These are phyloP conservation scores for Grigorovia yakushimaensis DNA, from an alignment of 805 yeast genomes.

Conservation along the genomic window DNA sequence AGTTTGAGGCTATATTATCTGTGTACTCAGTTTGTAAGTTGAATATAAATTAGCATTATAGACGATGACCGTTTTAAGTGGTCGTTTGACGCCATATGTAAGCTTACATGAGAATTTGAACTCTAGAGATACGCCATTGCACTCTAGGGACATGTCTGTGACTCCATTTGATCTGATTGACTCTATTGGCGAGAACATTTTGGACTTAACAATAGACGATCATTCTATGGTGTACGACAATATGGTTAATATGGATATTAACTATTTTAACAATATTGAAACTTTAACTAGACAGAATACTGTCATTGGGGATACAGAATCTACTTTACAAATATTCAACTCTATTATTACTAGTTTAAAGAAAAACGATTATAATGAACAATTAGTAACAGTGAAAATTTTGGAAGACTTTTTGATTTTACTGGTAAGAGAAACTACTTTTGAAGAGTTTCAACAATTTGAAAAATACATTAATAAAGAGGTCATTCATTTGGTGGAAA, in stretches of 20 bases:
- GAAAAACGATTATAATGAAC: constrained; percentile 22
- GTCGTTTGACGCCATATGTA: neutral
- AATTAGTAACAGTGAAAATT: constrained; percentile 46
- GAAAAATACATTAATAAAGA: constrained; percentile 75
- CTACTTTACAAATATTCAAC: constrained; percentile 17
- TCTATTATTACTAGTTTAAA: constrained; percentile 27
- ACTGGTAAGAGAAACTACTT: constrained; percentile 63
- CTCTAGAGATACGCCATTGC: neutral
- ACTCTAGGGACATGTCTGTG: neutral
- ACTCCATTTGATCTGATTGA: neutral
- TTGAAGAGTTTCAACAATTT: constrained; percentile 67
- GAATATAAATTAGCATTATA: neutral
- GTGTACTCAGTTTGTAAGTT: neutral
- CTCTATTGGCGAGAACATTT: neutral
- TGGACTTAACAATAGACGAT: neutral
- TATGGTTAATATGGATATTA: neutral
- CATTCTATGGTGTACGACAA: neutral
- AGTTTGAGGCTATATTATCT: no score
- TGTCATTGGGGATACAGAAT: neutral
- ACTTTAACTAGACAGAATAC: neutral
- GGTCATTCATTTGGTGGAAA: constrained; percentile 65
- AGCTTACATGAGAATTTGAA: neutral
- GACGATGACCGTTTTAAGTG: neutral
- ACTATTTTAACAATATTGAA: neutral
- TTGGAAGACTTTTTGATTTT: constrained; percentile 56